Evolutionary conservation across 345 rosid species (phyloP).

Genomic region (Ceriops zippeliana): DNA sequence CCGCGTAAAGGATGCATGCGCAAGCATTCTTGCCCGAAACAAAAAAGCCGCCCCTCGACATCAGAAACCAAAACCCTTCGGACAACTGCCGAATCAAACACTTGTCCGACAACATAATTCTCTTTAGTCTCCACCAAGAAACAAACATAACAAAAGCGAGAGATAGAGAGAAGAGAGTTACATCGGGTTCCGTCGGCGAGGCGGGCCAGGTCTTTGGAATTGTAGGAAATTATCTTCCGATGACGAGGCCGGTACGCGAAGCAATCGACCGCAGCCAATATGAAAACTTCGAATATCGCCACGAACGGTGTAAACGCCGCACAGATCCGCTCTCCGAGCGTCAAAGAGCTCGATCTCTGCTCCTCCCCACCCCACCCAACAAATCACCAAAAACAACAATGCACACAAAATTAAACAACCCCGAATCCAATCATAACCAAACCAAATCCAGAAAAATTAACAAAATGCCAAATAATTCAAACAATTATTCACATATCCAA

Average conservation of each 20-base stretch:
- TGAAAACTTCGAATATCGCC: conserved; percentile 46
- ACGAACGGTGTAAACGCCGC: conserved; percentile 53
- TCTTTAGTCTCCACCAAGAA: neutral
- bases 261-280: conserved; percentile 40
- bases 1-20: neutral
- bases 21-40: too few species aligned
- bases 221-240: conserved; percentile 7
- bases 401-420: too few species aligned
- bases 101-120: neutral
- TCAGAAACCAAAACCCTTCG: too few species aligned
- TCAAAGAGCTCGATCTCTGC: conserved; percentile 52
- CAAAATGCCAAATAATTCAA: too few species aligned
- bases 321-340: conserved; percentile 65
- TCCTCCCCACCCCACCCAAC: conserved; percentile 11
- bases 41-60: neutral
- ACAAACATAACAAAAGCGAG: neutral
- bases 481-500: too few species aligned
- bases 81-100: too few species aligned
- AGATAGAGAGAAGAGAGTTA: conserved; percentile 20
- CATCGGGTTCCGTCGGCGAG: conserved; percentile 65
- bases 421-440: too few species aligned
- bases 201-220: conserved; percentile 38
- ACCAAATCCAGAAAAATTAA: too few species aligned
- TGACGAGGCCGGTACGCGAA: conserved; percentile 28
- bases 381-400: neutral